A percentile compares a stretch with the other conserved stretches of the same genome.
phyloP scores from a whole-genome alignment of 176 grass and related monocot species.

The Aegilops sharonensis region DNA sequence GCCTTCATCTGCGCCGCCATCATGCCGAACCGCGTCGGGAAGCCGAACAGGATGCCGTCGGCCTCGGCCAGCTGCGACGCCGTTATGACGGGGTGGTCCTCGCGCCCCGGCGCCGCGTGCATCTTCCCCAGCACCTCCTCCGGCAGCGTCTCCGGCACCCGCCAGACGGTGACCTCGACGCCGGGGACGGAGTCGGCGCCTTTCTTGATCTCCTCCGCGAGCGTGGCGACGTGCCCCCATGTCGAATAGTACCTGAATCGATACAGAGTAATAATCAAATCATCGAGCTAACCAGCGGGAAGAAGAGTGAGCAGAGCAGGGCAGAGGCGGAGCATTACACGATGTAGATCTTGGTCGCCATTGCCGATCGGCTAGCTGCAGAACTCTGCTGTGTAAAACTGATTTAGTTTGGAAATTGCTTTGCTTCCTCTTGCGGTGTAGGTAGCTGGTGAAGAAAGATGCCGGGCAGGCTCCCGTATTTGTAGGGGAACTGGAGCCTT shows the following conservation, averaged over 20 bases:
- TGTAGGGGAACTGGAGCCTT: too few relatives aligned
- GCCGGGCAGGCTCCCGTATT: too few relatives aligned
- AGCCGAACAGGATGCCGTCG: background rate
- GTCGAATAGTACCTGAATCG: background rate
- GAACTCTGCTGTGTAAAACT: too few relatives aligned
- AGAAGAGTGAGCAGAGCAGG: too few relatives aligned
- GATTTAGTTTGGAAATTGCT: too few relatives aligned
- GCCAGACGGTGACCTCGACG: background rate
- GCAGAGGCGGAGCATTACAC: too few relatives aligned
- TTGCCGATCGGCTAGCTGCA: too few relatives aligned
- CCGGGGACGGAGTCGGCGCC: background rate
- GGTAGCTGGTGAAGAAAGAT: too few relatives aligned
- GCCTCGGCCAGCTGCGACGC: background rate
- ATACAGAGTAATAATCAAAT: too few relatives aligned
- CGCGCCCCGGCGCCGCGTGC: conserved; percentile 10
- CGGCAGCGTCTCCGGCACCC: background rate
- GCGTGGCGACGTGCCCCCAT: background rate
- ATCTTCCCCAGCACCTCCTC: conserved; percentile 13
- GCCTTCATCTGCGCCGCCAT: conserved; percentile 66
- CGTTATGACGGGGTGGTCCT: conserved; percentile 7
- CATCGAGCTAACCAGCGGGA: too few relatives aligned
- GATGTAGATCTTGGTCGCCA: too few relatives aligned
- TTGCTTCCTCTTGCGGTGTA: too few relatives aligned
- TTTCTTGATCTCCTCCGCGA: conserved; percentile 2
- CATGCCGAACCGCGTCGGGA: conserved; percentile 47